These are phyloP conservation scores for Fusarium pininemorale DNA, from an alignment of 2,329 filamentous ascomycete species.

Conservation along the genomic window DNA sequence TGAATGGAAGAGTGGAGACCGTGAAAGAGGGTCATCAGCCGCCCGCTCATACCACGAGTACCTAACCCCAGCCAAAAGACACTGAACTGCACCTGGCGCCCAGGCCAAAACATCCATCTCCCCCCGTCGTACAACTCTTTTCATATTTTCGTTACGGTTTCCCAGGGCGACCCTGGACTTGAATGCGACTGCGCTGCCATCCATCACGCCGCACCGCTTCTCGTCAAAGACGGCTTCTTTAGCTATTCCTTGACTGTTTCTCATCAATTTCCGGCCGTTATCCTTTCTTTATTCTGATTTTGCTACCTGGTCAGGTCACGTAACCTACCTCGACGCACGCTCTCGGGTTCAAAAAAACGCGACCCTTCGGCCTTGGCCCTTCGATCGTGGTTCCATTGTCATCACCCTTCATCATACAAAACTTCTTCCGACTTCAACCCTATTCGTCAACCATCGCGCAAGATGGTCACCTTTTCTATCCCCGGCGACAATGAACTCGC, in stretches of 20 bases:
- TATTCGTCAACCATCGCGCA: conserved; percentile 9
- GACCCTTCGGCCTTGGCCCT: conserved; percentile 18
- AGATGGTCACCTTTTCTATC: conserved; percentile 53
- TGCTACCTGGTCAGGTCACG: conserved; percentile 14
- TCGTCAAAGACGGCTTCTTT: conserved; percentile 29
- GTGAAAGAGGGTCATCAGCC: conserved; percentile 35
- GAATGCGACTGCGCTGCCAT: conserved; percentile 44
- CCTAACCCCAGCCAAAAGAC: conserved; percentile 11
- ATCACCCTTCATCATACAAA: conserved; percentile 15
- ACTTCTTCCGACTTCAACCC: not conserved
- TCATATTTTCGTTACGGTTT: conserved; percentile 43
- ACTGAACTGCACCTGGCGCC: conserved; percentile 18
- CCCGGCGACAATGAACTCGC: conserved; percentile 49
- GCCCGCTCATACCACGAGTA: conserved; percentile 32
- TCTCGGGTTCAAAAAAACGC: conserved; percentile 23
- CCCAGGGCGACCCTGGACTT: conserved; percentile 42
- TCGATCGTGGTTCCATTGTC: conserved; percentile 21
- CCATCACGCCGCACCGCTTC: conserved; percentile 41
- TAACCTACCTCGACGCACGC: conserved; percentile 2
- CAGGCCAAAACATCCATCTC: conserved; percentile 37
- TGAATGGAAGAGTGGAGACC: conserved; percentile 13
- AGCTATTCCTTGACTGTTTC: conserved; percentile 28
- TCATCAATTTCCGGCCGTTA: conserved; percentile 16
- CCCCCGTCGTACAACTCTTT: conserved; percentile 32
- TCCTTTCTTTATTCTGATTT: conserved; percentile 6